A percentile compares a stretch with the other conserved stretches of the same genome.
phyloP scores from a whole-genome alignment of 345 rosid genomes.

The Clausena lansium region DNA sequence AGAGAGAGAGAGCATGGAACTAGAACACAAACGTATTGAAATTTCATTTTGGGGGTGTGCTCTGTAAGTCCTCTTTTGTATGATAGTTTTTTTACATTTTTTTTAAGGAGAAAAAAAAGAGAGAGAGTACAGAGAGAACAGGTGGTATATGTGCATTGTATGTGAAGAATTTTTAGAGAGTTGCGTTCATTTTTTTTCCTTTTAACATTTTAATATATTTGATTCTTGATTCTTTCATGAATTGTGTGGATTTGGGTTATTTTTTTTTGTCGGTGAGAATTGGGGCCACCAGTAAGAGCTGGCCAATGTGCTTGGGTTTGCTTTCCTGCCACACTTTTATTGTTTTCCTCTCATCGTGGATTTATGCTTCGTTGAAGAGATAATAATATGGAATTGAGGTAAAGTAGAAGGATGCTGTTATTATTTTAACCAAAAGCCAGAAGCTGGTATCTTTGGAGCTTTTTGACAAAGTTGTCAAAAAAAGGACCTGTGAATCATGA shows the following conservation, averaged over 20 bases:
- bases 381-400: background rate
- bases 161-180: background rate
- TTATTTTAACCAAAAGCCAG: background rate
- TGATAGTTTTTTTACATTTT: background rate
- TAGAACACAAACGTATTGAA: background rate
- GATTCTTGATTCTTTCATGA: background rate
- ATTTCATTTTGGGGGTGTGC: background rate
- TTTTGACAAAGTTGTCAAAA: conserved; percentile 1
- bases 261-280: background rate
- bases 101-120: background rate
- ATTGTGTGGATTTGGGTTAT: background rate
- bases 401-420: background rate
- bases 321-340: background rate
- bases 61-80: conserved; percentile 1
- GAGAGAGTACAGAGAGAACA: background rate
- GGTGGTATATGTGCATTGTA: background rate
- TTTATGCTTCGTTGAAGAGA: background rate
- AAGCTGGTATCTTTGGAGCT: background rate
- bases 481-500: background rate
- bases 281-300: background rate
- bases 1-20: too few relatives aligned
- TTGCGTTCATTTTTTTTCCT: background rate
- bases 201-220: background rate
- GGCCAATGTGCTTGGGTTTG: background rate
- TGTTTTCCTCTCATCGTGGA: background rate